These are phyloP conservation scores for Colletotrichum gigasporum DNA, from an alignment of 2,329 filamentous ascomycete species.

Conservation along the genomic window DNA sequence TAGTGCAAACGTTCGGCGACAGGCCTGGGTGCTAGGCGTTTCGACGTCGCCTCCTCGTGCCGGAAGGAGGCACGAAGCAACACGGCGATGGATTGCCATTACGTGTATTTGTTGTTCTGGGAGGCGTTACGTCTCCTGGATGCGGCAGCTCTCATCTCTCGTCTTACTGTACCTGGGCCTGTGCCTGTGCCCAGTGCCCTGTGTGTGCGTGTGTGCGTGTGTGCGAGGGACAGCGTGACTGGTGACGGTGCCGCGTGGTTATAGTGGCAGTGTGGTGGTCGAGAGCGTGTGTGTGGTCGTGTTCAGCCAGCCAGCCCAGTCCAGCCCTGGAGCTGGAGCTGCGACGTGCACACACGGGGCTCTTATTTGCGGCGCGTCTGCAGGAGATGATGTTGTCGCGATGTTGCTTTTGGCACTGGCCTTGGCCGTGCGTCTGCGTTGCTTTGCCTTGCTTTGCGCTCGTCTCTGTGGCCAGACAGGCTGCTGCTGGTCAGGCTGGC, in stretches of 20 bases:
- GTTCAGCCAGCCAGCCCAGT: neutral
- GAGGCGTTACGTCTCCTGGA: constrained; percentile 9
- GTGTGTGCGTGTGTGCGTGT: neutral
- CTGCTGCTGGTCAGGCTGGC: too few species aligned
- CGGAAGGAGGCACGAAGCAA: neutral
- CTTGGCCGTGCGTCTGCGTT: neutral
- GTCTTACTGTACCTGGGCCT: constrained; percentile 15
- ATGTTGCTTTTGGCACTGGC: constrained; percentile 2
- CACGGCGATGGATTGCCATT: constrained; percentile 6
- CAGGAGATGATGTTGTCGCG: constrained; percentile 3
- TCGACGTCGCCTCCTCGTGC: neutral
- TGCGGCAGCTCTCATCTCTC: constrained; percentile 18
- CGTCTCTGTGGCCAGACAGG: too few species aligned
- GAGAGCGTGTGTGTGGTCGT: neutral
- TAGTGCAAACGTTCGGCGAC: neutral
- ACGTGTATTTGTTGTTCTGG: neutral
- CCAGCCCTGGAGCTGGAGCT: too few species aligned
- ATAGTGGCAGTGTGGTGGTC: neutral
- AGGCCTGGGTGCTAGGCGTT: neutral
- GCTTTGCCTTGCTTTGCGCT: neutral
- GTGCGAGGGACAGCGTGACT: too few species aligned
- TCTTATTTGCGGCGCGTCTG: constrained; percentile 6
- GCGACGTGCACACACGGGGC: neutral
- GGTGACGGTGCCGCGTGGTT: neutral
- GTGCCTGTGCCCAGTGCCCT: constrained; percentile 6